phyloP scores from a whole-genome alignment of 1,284 basidiomycete species.

The Peniophora sp. region DNA sequence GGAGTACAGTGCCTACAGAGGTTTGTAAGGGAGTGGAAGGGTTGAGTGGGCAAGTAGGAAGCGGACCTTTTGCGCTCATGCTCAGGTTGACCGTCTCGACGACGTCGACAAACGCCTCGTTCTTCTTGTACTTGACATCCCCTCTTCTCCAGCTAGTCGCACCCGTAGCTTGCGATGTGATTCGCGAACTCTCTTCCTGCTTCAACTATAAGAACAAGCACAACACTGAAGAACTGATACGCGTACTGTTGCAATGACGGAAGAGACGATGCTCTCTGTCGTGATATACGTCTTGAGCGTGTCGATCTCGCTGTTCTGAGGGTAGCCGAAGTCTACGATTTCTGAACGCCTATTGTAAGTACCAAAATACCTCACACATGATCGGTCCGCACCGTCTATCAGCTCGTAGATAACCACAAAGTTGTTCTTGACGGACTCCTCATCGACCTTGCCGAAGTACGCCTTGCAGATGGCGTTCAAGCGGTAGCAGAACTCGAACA shows the following conservation, averaged over 20 bases:
- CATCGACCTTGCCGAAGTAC: constrained; percentile 97
- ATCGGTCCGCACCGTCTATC: constrained; percentile 69
- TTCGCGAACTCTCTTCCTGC: constrained; percentile 94
- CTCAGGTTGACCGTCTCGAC: constrained; percentile 94
- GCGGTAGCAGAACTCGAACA: constrained; percentile 96
- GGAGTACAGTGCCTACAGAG: constrained; percentile 72
- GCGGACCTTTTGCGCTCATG: constrained; percentile 89
- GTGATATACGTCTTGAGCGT: constrained; percentile 98
- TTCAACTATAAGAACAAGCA: neutral
- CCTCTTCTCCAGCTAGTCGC: constrained; percentile 89
- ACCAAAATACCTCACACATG: neutral
- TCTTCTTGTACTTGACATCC: constrained; percentile 97
- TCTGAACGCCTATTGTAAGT: constrained; percentile 42
- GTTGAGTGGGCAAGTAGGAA: neutral
- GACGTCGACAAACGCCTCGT: constrained; percentile 97
- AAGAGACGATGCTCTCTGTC: constrained; percentile 90
- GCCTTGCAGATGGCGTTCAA: constrained; percentile 90
- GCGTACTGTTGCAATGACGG: constrained; percentile 71
- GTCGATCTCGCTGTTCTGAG: constrained; percentile 98
- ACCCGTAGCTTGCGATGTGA: constrained; percentile 93
- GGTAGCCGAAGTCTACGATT: constrained; percentile 98
- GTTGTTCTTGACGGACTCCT: constrained; percentile 98
- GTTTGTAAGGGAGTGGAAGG: neutral
- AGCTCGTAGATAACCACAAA: constrained; percentile 96
- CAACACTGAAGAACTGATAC: neutral